phyloP scores from a whole-genome alignment of 306 rosid genomes.

The Prosopis cineraria region DNA sequence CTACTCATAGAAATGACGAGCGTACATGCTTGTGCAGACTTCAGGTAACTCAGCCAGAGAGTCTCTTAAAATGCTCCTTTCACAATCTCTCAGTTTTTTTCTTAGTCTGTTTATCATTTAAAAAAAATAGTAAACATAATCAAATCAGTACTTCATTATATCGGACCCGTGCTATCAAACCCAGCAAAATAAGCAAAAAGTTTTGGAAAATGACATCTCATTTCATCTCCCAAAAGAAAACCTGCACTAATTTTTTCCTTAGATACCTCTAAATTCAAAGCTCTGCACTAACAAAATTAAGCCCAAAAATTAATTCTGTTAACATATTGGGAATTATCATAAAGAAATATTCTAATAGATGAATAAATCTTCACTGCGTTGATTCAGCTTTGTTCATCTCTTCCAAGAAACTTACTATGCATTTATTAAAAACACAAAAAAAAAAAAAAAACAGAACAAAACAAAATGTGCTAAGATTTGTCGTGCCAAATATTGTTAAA shows the following conservation, averaged over 20 bases:
- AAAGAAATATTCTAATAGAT: too few species aligned
- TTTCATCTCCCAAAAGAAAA: background rate
- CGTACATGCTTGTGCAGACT: conserved; percentile 80
- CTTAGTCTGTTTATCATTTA: conserved; percentile 31
- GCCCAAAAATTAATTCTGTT: too few species aligned
- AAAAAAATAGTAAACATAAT: background rate
- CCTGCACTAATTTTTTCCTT: conserved; percentile 8
- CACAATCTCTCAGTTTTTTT: conserved; percentile 86
- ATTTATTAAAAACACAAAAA: too few species aligned
- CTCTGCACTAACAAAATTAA: too few species aligned
- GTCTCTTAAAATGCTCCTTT: conserved; percentile 93
- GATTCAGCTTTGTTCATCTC: too few species aligned
- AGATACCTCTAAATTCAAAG: conserved; percentile 21
- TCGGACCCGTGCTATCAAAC: conserved; percentile 31
- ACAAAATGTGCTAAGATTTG: background rate
- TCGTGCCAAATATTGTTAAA: background rate
- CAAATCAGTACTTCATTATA: conserved; percentile 21
- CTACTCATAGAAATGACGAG: background rate
- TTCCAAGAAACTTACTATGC: too few species aligned
- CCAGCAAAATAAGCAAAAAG: background rate
- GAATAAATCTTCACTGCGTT: too few species aligned
- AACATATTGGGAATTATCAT: too few species aligned
- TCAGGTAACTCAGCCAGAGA: conserved; percentile 71
- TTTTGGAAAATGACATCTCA: conserved; percentile 7
- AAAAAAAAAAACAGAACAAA: too few species aligned